Evolutionary conservation across 2,329 filamentous ascomycete genomes (phyloP), one percentile per base, ranked within the genome.

Genomic region (Colletotrichum sp.): DNA sequence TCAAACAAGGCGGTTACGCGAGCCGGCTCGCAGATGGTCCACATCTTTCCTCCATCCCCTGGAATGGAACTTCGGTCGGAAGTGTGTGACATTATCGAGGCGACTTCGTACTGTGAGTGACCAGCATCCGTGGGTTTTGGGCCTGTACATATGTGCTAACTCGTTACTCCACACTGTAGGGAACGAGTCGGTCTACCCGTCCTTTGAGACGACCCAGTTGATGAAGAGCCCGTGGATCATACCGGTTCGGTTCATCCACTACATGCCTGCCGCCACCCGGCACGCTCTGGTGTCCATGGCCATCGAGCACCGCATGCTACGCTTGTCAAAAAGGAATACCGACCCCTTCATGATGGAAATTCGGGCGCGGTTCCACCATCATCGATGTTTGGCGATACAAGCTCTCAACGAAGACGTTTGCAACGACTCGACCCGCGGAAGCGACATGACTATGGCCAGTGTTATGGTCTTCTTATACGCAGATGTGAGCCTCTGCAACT

Each of bases 291-390:
- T 84, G 15, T 83, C 83, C 65, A 81, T 84, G 79, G 78, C 81
- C 9, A 72, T 85, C 13, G 82, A 80, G 32, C 84, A 86, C 69
- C 80, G 82, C 63, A 81, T 85, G 30, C 82, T 82, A 70, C 80
- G 79, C 11, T 72, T 72, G 5, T 22, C 39, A 11, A 5, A 16
- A 6, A 59, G 13, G 29, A 73, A 77, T 16, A 66, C 78, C n/a
- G 66, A 79, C 19, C 22, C 70, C 8, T 25, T 77, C 3, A 75
- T 71, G 25, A 75, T 78, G n/a, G 61, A 65, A 8, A 72, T 85
- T 29, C 36, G 71, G 1, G 76, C 78, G 69, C 80, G 64, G 8
- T 84, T 84, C 59, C 83, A 81, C 49, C 78, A 65, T 9, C 83
- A 84, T 65, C 80, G 83, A 8, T 83, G 82, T 15, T 71, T 78